Conservation (phyloP, 352 stramenopile genomes). For the Phytophthora boehmeriae region DNA sequence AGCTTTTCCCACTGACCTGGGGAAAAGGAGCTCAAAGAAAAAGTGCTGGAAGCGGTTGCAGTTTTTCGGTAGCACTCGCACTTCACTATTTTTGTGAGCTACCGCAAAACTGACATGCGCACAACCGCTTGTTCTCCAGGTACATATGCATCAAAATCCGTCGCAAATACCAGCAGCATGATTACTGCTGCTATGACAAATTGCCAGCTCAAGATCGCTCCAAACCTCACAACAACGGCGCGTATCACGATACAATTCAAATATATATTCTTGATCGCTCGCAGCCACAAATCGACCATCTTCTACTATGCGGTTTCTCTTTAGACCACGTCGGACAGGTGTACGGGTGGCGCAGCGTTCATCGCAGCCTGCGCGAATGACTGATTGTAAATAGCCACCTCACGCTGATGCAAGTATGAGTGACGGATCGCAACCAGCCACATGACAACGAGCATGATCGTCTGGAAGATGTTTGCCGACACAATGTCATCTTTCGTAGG, state of each 20-base stretch:
- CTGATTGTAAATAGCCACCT: constrained; percentile 85
- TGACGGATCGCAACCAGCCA: constrained; percentile 84
- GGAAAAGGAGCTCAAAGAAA: constrained; percentile 1
- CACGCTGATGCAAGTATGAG: constrained; percentile 73
- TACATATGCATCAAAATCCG: not conserved
- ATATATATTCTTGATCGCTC: constrained; percentile 37
- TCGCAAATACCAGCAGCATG: not conserved
- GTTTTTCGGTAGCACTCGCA: not conserved
- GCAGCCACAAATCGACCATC: constrained; percentile 15
- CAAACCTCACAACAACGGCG: too few species aligned
- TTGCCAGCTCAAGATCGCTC: too few species aligned
- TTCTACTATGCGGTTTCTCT: constrained; percentile 20
- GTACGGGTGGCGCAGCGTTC: constrained; percentile 77
- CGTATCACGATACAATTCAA: constrained; percentile 9
- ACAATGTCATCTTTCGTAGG: constrained; percentile 87
- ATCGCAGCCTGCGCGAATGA: constrained; percentile 81
- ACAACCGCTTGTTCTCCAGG: too few species aligned
- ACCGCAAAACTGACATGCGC: too few species aligned
- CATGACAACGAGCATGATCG: constrained; percentile 85
- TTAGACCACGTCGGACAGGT: constrained; percentile 71
- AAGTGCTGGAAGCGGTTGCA: constrained; percentile 19
- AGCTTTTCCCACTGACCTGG: not conserved
- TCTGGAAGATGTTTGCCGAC: constrained; percentile 85
- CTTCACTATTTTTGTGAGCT: constrained; percentile 29
- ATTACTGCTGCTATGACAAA: too few species aligned